Evolutionary conservation across 495 filamentous ascomycete species (phyloP), one percentile per base, ranked within the genome.

Genomic region (Daldinia decipiens): DNA sequence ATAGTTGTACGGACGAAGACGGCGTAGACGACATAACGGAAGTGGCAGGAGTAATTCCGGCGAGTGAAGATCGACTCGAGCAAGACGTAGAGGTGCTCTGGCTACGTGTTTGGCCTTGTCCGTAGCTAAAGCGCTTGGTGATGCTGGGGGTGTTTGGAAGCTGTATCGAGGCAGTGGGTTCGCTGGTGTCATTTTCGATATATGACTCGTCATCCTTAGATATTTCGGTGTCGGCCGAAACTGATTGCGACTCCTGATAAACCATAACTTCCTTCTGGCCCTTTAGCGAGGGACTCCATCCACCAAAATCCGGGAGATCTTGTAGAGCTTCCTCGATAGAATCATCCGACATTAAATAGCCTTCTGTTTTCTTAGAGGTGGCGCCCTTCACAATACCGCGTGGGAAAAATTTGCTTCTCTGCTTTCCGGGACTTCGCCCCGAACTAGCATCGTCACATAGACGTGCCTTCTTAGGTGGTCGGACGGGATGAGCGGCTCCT

Each of bases 401-500:
- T 29, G 79, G 36, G 57, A 85, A 85, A 69, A 81, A 85, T 45
- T 78, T 82, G 72, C 83, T 85, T 24, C 60, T 78, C 54, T 78
- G 74, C 27, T 76, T 75, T 8, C 17, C 59, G 19, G 72, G 52
- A n/a, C 64, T 32, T 62, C 66, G 27, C 31, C 63, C 52, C 17
- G 67, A 21, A 62, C 59, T 56, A 62, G 59, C 62, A 36, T 84
- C 83, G 6, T 82, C 79, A 34, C 83, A 85, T 27, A 85, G 63
- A 31, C 83, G 79, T 57, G 81, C 80, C 75, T 85, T 85, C 78
- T 85, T 85, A 60, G 82, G 76, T 59, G 83, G 83, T 58, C 82
- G 67, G 65, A 52, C 53, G 36, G 47, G 38, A 17, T 65, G 50
- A 4, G 38, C 39, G n/a, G 62, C 45, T 26, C 39, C 39, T 29